Conservation (phyloP, 2,329 filamentous ascomycete genomes). For the Xylariaceae sp. region DNA sequence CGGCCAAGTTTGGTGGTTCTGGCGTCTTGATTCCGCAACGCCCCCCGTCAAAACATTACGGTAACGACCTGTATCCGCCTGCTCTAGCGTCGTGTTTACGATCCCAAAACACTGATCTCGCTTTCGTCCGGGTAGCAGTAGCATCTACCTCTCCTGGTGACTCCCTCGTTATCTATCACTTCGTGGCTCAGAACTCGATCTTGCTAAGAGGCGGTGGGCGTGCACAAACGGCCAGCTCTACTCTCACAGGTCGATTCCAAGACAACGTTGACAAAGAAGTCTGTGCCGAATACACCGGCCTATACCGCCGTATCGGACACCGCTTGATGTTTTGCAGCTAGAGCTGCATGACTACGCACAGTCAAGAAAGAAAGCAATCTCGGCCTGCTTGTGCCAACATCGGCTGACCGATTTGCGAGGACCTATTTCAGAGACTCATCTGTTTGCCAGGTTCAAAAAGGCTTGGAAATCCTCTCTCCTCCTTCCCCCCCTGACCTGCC, state of each 20-base stretch:
- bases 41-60: conserved; percentile 20
- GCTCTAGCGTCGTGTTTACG: conserved; percentile 10
- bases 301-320: conserved; percentile 33
- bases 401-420: conserved; percentile 32
- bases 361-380: conserved; percentile 37
- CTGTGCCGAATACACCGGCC: conserved; percentile 40
- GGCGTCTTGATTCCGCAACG: conserved; percentile 23
- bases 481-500: conserved; percentile 25
- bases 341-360: conserved; percentile 37
- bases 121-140: conserved; percentile 16
- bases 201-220: conserved; percentile 45
- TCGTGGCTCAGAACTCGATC: conserved; percentile 39
- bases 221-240: conserved; percentile 42
- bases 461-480: conserved; percentile 31
- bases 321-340: conserved; percentile 34
- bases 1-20: conserved; percentile 24
- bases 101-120: conserved; percentile 20
- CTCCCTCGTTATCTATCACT: conserved; percentile 37
- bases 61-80: conserved; percentile 16
- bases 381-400: conserved; percentile 36
- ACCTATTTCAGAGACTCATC: conserved; percentile 31
- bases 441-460: conserved; percentile 38
- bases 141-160: conserved; percentile 17
- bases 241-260: conserved; percentile 45
- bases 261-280: conserved; percentile 45